Percentiles rank a stretch among this genome's conserved stretches.
Evolutionary conservation across 345 rosid species (phyloP).

Genomic region (Carallia pectinifolia): DNA sequence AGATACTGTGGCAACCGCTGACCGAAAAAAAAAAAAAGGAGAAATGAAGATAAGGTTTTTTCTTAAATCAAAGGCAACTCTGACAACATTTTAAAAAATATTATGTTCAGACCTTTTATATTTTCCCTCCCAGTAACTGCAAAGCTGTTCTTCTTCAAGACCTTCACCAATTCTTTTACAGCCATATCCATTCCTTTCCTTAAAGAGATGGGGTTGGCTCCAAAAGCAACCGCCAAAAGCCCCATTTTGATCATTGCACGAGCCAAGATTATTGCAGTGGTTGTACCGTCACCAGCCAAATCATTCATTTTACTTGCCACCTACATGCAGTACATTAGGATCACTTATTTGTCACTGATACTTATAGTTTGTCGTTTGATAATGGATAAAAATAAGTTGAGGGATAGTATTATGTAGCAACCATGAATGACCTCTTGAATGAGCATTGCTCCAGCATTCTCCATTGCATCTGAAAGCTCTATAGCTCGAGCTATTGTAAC

Average conservation of each 20-base stretch:
- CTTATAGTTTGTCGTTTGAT: neutral
- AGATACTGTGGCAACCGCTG: slow-evolving; percentile 92
- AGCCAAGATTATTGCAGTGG: slow-evolving; percentile 81
- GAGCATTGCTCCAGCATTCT: slow-evolving; percentile 75
- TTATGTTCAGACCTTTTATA: slow-evolving; percentile 52
- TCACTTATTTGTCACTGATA: slow-evolving; percentile 7
- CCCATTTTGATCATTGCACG: slow-evolving; percentile 75
- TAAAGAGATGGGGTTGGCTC: slow-evolving; percentile 77
- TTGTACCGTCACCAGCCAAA: slow-evolving; percentile 89
- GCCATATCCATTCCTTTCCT: slow-evolving; percentile 67
- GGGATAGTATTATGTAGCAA: slow-evolving; percentile 36
- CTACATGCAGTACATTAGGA: slow-evolving; percentile 37
- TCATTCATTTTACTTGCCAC: slow-evolving; percentile 81
- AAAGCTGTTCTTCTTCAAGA: slow-evolving; percentile 49
- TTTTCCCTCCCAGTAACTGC: slow-evolving; percentile 63
- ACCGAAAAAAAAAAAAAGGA: neutral
- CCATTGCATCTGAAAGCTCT: slow-evolving; percentile 68
- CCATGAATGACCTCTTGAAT: slow-evolving; percentile 89
- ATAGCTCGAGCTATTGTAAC: slow-evolving; percentile 73
- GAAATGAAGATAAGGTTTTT: slow-evolving; percentile 9
- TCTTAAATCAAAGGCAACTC: neutral
- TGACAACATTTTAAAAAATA: slow-evolving; percentile 3
- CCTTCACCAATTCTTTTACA: slow-evolving; percentile 49
- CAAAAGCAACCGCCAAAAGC: slow-evolving; percentile 64
- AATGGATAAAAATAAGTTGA: slow-evolving; percentile 9